A percentile compares a stretch with the other conserved stretches of the same genome.
Conservation (phyloP, 2,329 filamentous ascomycete species). For the Ascochyta fabae region DNA sequence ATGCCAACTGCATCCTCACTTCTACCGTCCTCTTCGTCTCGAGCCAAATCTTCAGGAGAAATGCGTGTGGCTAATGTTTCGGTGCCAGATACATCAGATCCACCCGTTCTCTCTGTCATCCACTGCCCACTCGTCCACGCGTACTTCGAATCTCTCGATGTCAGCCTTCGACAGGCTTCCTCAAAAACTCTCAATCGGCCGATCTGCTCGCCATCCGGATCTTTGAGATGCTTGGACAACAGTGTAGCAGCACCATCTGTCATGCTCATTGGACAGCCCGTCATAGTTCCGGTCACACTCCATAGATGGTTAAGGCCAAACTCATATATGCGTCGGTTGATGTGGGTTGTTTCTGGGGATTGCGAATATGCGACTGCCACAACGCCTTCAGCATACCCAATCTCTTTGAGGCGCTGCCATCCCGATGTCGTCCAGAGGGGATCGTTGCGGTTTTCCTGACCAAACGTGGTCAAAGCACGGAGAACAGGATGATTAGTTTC, state of each 20-base stretch:
- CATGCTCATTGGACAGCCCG: constrained; percentile 72
- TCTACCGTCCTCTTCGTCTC: constrained; percentile 30
- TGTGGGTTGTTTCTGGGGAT: constrained; percentile 51
- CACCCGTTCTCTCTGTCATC: constrained; percentile 76
- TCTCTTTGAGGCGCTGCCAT: constrained; percentile 67
- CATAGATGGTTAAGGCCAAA: constrained; percentile 67
- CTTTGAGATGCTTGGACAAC: constrained; percentile 26
- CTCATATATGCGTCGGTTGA: constrained; percentile 64
- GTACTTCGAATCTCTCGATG: constrained; percentile 56
- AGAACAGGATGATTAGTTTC: constrained; percentile 70
- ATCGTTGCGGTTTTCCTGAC: constrained; percentile 58
- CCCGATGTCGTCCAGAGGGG: constrained; percentile 70
- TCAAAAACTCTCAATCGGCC: constrained; percentile 55
- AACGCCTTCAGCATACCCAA: constrained; percentile 65
- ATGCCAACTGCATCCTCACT: constrained; percentile 37
- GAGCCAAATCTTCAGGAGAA: constrained; percentile 28
- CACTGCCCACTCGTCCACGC: constrained; percentile 78
- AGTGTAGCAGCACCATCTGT: constrained; percentile 62
- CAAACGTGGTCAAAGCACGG: constrained; percentile 67
- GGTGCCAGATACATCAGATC: constrained; percentile 71
- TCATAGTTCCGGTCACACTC: constrained; percentile 64
- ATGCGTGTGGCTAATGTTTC: constrained; percentile 64
- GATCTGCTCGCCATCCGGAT: constrained; percentile 34
- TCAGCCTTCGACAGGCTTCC: constrained; percentile 61
- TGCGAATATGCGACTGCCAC: constrained; percentile 67